Evolutionary conservation across 2,329 filamentous ascomycete genomes (phyloP).

Genomic region (Cercospora zeina): DNA sequence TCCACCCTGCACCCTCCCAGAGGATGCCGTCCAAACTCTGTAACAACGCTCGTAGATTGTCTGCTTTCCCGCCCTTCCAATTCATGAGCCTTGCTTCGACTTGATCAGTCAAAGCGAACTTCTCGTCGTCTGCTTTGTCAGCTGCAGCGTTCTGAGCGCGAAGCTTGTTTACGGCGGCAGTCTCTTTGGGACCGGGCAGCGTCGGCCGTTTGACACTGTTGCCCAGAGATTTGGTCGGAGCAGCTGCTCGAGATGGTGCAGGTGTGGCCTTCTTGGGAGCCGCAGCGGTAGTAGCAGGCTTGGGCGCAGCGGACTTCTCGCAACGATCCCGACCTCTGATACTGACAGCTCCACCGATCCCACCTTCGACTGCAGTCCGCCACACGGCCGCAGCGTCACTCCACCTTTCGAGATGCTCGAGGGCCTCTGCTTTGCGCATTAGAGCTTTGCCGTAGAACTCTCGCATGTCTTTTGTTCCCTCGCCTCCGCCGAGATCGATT

Average conservation of each 20-base stretch:
- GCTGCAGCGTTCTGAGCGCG: constrained; percentile 82
- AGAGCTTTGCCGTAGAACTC: constrained; percentile 93
- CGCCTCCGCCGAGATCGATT: constrained; percentile 65
- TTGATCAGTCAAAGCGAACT: constrained; percentile 80
- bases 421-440: constrained; percentile 89
- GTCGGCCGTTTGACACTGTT: constrained; percentile 35
- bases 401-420: constrained; percentile 96
- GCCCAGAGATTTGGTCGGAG: constrained; percentile 30
- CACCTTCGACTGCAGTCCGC: constrained; percentile 78
- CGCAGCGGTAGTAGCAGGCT: constrained; percentile 55
- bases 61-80: constrained; percentile 89
- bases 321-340: constrained; percentile 85
- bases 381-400: constrained; percentile 76
- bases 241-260: constrained; percentile 22
- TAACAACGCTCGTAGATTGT: constrained; percentile 85
- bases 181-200: constrained; percentile 43
- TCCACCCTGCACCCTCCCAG: constrained; percentile 93
- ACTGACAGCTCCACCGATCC: constrained; percentile 80
- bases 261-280: constrained; percentile 50
- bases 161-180: constrained; percentile 76
- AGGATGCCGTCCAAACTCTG: constrained; percentile 84
- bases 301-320: constrained; percentile 69
- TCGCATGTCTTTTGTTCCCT: constrained; percentile 75
- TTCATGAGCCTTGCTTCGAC: constrained; percentile 75
- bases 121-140: constrained; percentile 86